phyloP scores from a whole-genome alignment of 768 basidiomycete genomes.

The Leccinum arenicola region DNA sequence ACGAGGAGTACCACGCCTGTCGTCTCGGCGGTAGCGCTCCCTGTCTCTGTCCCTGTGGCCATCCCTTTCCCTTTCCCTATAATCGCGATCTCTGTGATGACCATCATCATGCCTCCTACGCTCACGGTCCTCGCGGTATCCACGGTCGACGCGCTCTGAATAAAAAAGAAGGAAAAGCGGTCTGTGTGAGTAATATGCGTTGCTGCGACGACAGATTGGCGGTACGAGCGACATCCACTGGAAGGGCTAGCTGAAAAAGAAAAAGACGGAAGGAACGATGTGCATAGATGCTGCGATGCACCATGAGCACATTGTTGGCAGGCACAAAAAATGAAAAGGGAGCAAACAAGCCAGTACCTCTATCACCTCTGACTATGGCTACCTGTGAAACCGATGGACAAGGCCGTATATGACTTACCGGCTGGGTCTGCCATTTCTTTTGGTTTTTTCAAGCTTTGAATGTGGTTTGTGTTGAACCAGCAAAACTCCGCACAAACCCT shows the following conservation, averaged over 20 bases:
- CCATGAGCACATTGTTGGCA: conserved; percentile 60
- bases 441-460: conserved; percentile 8
- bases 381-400: conserved; percentile 26
- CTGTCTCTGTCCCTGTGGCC: conserved; percentile 33
- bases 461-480: conserved; percentile 26
- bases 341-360: conserved; percentile 32
- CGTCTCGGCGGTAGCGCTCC: conserved; percentile 43
- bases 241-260: conserved; percentile 61
- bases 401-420: conserved; percentile 44
- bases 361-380: conserved; percentile 15
- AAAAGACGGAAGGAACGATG: conserved; percentile 42
- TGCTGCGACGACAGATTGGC: conserved; percentile 42
- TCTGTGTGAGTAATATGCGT: conserved; percentile 50
- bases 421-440: conserved; percentile 48
- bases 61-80: conserved; percentile 36
- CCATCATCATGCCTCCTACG: conserved; percentile 62
- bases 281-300: conserved; percentile 43
- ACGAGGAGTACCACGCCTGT: conserved; percentile 47
- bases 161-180: conserved; percentile 44
- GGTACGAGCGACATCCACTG: conserved; percentile 37
- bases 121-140: conserved; percentile 62
- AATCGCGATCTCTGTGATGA: conserved; percentile 51
- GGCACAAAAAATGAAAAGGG: conserved; percentile 34
- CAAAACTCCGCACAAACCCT: conserved; percentile 17
- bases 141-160: conserved; percentile 47